Percentiles rank a stretch among this genome's conserved stretches.
These are phyloP conservation scores for Epichloe sylvatica DNA, from an alignment of 2,329 filamentous ascomycete species.

Conservation along the genomic window DNA sequence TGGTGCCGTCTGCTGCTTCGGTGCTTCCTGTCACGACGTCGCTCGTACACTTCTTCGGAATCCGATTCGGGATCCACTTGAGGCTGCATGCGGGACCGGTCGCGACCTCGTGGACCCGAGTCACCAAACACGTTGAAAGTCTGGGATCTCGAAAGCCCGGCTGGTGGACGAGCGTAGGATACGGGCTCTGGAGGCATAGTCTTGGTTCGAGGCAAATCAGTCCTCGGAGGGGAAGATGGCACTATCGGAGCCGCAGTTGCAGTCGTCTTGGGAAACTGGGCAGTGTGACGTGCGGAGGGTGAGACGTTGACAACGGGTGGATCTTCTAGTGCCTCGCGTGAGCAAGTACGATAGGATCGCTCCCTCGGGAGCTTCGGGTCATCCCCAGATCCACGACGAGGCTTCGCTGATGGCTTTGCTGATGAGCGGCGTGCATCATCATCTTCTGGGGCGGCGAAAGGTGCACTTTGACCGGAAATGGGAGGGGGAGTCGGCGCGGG, in stretches of 20 bases:
- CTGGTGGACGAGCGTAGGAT: conserved; percentile 15
- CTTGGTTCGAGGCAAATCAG: conserved; percentile 18
- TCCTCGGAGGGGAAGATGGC: conserved; percentile 21
- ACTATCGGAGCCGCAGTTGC: conserved; percentile 13
- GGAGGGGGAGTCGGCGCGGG: conserved; percentile 25
- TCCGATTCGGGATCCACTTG: conserved; percentile 23
- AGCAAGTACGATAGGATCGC: conserved; percentile 18
- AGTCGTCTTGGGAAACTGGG: conserved; percentile 13
- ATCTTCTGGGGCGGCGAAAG: conserved; percentile 18
- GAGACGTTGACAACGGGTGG: conserved; percentile 16
- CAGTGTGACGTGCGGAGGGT: conserved; percentile 17
- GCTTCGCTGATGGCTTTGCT: conserved; percentile 17
- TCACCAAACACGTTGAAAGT: conserved; percentile 19
- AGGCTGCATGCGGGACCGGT: conserved; percentile 22
- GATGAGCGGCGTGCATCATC: conserved; percentile 21
- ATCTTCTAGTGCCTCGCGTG: conserved; percentile 20
- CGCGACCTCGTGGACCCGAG: conserved; percentile 20
- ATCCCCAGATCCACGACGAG: conserved; percentile 21
- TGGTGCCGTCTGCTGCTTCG: conserved; percentile 22
- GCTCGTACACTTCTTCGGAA: conserved; percentile 21
- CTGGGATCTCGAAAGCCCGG: conserved; percentile 18
- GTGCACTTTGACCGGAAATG: conserved; percentile 12
- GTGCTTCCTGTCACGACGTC: conserved; percentile 19
- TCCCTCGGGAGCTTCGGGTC: conserved; percentile 12
- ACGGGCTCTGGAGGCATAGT: conserved; percentile 20